Conservation (phyloP, 345 rosid species). For the Lepidium sativum region DNA sequence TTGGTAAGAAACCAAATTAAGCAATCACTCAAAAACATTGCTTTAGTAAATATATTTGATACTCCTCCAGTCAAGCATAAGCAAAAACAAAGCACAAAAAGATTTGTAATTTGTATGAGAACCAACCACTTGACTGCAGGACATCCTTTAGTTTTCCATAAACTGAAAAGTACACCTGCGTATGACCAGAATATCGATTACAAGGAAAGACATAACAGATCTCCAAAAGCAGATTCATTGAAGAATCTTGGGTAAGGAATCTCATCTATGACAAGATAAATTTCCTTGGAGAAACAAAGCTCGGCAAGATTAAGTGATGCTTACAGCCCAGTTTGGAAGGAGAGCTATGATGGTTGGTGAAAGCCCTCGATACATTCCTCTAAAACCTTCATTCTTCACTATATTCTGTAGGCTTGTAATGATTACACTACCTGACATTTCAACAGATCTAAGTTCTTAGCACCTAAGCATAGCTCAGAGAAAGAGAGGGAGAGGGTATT, state of each 20-base stretch:
- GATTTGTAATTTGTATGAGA: neutral
- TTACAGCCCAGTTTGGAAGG: constrained; percentile 97
- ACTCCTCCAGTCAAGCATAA: neutral
- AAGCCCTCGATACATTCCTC: constrained; percentile 88
- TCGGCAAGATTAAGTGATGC: constrained; percentile 18
- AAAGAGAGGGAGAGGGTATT: neutral
- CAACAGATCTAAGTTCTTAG: neutral
- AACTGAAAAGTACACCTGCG: constrained; percentile 83
- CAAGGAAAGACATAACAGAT: neutral
- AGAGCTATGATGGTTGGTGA: constrained; percentile 90
- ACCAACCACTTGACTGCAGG: constrained; percentile 69
- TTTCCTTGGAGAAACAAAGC: neutral
- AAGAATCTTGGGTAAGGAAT: neutral
- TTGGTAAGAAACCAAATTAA: neutral
- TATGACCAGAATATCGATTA: neutral
- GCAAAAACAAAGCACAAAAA: neutral
- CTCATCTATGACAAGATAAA: neutral
- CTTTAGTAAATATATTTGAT: neutral
- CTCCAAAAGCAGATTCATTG: neutral
- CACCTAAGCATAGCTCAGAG: neutral
- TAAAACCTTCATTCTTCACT: constrained; percentile 59
- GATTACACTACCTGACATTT: constrained; percentile 62
- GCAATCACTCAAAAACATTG: neutral
- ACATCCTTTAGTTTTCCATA: constrained; percentile 65
- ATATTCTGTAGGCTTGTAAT: constrained; percentile 56